Conservation (phyloP, 176 grass and related monocot species). For the Aegilops sharonensis region DNA sequence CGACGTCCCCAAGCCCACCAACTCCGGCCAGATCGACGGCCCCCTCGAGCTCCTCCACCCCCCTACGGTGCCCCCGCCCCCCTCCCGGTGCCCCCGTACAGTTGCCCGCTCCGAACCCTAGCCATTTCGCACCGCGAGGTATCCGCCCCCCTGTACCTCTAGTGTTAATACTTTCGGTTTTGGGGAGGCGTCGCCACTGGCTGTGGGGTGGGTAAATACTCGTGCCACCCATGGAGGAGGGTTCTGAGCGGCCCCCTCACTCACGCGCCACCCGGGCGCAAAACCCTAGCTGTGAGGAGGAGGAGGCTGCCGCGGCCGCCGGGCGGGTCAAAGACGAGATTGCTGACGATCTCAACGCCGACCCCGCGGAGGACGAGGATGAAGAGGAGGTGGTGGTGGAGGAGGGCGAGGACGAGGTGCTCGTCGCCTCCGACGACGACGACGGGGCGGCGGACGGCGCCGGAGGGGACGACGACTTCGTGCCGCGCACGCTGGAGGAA, state of each 20-base stretch:
- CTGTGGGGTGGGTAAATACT: conserved; percentile 30
- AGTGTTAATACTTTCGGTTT: conserved; percentile 56
- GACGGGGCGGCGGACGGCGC: not conserved
- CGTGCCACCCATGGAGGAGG: conserved; percentile 25
- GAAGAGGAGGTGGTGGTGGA: conserved; percentile 23
- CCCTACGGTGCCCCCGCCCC: not conserved
- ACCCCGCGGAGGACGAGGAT: conserved; percentile 38
- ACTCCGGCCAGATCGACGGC: conserved; percentile 37
- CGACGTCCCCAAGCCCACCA: conserved; percentile 38
- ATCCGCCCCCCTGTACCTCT: conserved; percentile 49
- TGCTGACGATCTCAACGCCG: conserved; percentile 46
- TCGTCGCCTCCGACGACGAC: conserved; percentile 33
- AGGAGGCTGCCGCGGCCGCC: not conserved
- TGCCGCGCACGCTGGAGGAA: conserved; percentile 50
- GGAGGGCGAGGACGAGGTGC: conserved; percentile 38
- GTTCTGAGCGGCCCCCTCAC: conserved; percentile 15
- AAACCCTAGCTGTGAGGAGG: conserved; percentile 47
- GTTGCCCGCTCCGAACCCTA: conserved; percentile 21
- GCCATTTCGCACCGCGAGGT: conserved; percentile 46
- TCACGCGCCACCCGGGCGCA: conserved; percentile 24
- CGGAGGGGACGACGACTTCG: conserved; percentile 11
- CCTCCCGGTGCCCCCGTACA: conserved; percentile 17
- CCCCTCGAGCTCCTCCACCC: not conserved
- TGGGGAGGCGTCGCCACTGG: conserved; percentile 17
- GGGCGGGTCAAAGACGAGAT: conserved; percentile 45